These are phyloP conservation scores for Pyracantha coccinea DNA, from an alignment of 331 rosid species.

Conservation along the genomic window DNA sequence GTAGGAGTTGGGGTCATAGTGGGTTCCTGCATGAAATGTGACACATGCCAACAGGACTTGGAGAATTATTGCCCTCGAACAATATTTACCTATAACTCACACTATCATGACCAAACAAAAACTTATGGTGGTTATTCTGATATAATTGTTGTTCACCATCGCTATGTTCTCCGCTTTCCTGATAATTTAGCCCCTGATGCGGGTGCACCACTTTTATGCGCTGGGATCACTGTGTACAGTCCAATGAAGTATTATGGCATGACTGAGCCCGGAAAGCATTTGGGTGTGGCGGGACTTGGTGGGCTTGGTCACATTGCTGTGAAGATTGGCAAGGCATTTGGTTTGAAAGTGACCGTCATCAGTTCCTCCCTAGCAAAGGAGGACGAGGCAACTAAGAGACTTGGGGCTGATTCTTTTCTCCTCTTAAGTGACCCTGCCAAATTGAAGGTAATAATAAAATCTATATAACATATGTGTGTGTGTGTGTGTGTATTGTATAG, in stretches of 20 bases:
- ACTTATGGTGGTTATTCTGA: constrained; percentile 80
- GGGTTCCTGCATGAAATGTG: constrained; percentile 72
- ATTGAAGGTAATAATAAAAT: constrained; percentile 39
- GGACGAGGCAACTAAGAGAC: constrained; percentile 52
- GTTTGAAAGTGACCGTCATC: constrained; percentile 86
- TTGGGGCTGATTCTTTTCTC: constrained; percentile 83
- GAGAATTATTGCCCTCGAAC: constrained; percentile 68
- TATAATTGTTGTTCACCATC: constrained; percentile 66
- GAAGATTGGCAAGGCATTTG: constrained; percentile 84
- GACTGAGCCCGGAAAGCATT: constrained; percentile 79
- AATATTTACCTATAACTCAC: constrained; percentile 56
- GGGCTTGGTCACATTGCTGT: constrained; percentile 94
- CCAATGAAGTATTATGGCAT: constrained; percentile 91
- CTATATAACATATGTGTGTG: neutral
- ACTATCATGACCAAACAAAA: constrained; percentile 35
- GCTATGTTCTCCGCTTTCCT: constrained; percentile 56
- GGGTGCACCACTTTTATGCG: constrained; percentile 90
- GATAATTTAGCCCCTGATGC: constrained; percentile 70
- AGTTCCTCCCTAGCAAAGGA: constrained; percentile 63
- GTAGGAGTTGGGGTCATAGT: constrained; percentile 92
- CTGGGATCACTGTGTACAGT: constrained; percentile 86
- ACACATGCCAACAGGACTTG: constrained; percentile 58
- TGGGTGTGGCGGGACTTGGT: constrained; percentile 96
- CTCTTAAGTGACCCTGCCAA: constrained; percentile 50
- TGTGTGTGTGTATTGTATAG: neutral